phyloP scores from a whole-genome alignment of 2,329 filamentous ascomycete species.

The Pseudocercospora ulei region DNA sequence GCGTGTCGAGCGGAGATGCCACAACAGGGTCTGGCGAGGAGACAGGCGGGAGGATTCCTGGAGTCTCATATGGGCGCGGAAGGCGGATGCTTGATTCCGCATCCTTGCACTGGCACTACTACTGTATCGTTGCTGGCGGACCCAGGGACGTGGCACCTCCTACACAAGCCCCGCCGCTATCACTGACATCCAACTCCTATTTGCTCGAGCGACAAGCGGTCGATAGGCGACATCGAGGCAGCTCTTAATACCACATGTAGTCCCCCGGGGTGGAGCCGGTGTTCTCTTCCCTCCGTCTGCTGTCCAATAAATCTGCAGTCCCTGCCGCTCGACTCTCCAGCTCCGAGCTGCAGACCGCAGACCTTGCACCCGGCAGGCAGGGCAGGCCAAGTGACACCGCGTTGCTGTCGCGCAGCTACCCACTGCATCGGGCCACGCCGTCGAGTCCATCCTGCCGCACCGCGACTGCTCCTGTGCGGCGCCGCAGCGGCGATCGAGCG shows the following conservation, averaged over 20 bases:
- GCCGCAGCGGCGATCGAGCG: background rate
- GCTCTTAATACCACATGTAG: background rate
- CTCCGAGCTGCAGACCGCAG: background rate
- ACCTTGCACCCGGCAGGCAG: background rate
- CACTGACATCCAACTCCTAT: background rate
- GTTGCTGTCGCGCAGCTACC: constrained; percentile 7
- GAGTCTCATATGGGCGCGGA: constrained; percentile 2
- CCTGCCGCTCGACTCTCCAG: background rate
- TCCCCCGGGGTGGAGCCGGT: background rate
- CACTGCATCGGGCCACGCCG: constrained; percentile 5
- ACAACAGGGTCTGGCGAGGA: too few species aligned
- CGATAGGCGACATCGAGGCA: constrained; percentile 2
- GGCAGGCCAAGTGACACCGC: constrained; percentile 6
- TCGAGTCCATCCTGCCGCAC: too few species aligned
- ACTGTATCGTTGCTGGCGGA: background rate
- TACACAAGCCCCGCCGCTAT: background rate
- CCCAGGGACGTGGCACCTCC: constrained; percentile 1
- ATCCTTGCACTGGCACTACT: constrained; percentile 4
- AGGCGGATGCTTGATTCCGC: constrained; percentile 1
- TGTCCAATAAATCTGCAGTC: background rate
- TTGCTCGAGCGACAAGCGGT: background rate
- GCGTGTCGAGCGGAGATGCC: too few species aligned
- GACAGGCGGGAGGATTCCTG: background rate
- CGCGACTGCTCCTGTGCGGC: background rate
- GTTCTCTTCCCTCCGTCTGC: background rate